Evolutionary conservation across 768 basidiomycete genomes (phyloP).

Genomic region (Psilocybe subaeruginosa): DNA sequence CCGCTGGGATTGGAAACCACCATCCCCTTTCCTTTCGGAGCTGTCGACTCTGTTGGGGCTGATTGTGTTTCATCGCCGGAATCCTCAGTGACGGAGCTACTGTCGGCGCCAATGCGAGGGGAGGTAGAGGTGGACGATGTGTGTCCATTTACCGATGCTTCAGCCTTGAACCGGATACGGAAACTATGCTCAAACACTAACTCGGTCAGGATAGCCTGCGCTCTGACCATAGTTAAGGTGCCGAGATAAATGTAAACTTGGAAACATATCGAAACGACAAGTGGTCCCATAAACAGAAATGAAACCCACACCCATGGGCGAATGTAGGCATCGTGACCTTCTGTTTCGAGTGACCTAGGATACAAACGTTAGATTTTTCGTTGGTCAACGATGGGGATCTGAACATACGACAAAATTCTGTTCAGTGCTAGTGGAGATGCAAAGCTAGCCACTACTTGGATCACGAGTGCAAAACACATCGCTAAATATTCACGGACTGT

Average conservation of each 20-base stretch:
- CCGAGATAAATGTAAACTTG: slow-evolving; percentile 60
- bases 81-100: neutral
- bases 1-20: neutral
- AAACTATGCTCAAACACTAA: slow-evolving; percentile 53
- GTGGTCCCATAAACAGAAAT: slow-evolving; percentile 53
- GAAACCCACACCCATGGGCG: slow-evolving; percentile 72
- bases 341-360: slow-evolving; percentile 57
- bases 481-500: slow-evolving; percentile 30
- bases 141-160: slow-evolving; percentile 12
- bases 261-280: slow-evolving; percentile 44
- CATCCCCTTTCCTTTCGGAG: slow-evolving; percentile 1
- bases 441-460: slow-evolving; percentile 32
- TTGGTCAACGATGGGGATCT: neutral
- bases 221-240: slow-evolving; percentile 41
- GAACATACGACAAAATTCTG: slow-evolving; percentile 38
- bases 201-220: slow-evolving; percentile 47
- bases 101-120: slow-evolving; percentile 1
- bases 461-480: slow-evolving; percentile 30
- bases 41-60: slow-evolving; percentile 18
- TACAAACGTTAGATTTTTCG: neutral
- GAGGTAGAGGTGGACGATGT: neutral
- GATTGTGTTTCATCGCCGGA: slow-evolving; percentile 18
- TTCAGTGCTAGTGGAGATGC: slow-evolving; percentile 47
- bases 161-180: slow-evolving; percentile 64
- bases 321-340: slow-evolving; percentile 49